A percentile compares a stretch with the other conserved stretches of the same genome.
Conservation (phyloP, 805 yeast genomes). For the Saccharomycopsis malanga region DNA sequence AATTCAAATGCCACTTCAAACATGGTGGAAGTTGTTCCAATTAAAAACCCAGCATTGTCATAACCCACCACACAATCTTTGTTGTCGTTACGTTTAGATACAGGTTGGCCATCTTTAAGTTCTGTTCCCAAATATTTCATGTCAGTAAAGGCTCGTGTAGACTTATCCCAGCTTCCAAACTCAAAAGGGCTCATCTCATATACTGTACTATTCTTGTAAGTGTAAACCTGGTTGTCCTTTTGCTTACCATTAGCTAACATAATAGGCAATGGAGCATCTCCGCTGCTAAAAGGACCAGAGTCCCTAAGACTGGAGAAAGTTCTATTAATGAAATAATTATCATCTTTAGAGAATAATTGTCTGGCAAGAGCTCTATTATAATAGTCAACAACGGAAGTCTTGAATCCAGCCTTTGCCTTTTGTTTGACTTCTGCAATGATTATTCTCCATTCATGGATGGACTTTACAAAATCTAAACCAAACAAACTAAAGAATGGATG, state of each 20-base stretch:
- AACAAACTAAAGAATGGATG: conserved; percentile 52
- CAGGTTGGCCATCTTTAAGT: too few relatives aligned
- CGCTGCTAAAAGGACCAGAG: conserved; percentile 32
- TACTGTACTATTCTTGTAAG: conserved; percentile 49
- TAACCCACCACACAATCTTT: conserved; percentile 45
- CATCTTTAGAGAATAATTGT: conserved; percentile 48
- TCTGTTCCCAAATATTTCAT: conserved; percentile 66
- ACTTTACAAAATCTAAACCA: conserved; percentile 55
- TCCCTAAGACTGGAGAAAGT: conserved; percentile 37
- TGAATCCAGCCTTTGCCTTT: conserved; percentile 48
- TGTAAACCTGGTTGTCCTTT: conserved; percentile 35
- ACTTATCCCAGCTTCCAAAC: conserved; percentile 85
- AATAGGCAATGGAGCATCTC: conserved; percentile 43
- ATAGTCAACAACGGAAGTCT: conserved; percentile 48
- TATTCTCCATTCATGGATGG: conserved; percentile 39
- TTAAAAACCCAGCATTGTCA: conserved; percentile 74
- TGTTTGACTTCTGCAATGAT: conserved; percentile 35
- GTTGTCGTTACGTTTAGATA: too few relatives aligned
- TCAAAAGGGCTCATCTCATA: conserved; percentile 46
- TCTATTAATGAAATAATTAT: conserved; percentile 44
- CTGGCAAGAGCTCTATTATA: conserved; percentile 62
- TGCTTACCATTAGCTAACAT: conserved; percentile 31
- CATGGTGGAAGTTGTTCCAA: conserved; percentile 70
- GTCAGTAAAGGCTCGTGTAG: conserved; percentile 57
- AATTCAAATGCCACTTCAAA: conserved; percentile 53